Conservation (phyloP, 805 yeast species). For the Cephaloascus albidus region DNA sequence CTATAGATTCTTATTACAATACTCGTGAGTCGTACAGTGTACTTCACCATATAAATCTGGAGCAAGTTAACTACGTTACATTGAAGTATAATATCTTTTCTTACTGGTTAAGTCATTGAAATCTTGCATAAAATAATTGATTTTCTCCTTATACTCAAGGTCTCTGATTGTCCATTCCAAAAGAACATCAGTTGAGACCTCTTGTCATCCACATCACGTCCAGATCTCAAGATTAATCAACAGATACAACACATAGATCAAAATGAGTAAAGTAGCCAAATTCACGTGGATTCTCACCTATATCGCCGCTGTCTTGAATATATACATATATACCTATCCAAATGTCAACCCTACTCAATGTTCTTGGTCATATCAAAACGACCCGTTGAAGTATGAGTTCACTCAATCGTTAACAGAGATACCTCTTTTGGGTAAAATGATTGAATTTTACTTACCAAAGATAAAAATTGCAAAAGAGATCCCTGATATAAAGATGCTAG, state of each 20-base stretch:
- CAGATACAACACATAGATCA: not conserved
- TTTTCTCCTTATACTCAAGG: too few relatives aligned
- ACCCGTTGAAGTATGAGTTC: not conserved
- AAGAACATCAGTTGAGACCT: too few relatives aligned
- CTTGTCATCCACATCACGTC: too few relatives aligned
- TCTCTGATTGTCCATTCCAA: too few relatives aligned
- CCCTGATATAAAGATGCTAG: conserved; percentile 54
- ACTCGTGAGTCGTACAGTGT: too few relatives aligned
- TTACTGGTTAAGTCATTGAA: too few relatives aligned
- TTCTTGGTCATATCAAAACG: conserved; percentile 6
- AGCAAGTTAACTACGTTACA: too few relatives aligned
- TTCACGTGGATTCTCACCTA: conserved; percentile 18
- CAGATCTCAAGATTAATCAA: not conserved
- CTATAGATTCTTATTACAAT: too few relatives aligned
- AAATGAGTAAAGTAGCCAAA: conserved; percentile 1
- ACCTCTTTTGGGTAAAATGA: conserved; percentile 23
- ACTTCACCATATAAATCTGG: too few relatives aligned
- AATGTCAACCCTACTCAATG: conserved; percentile 46
- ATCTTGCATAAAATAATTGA: too few relatives aligned
- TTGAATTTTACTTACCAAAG: conserved; percentile 14
- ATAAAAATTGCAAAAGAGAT: conserved; percentile 10
- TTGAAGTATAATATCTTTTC: too few relatives aligned
- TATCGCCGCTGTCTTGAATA: conserved; percentile 39
- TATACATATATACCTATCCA: conserved; percentile 71
- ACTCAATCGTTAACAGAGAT: conserved; percentile 6